A percentile compares a stretch with the other conserved stretches of the same genome.
phyloP scores from a whole-genome alignment of 2,329 filamentous ascomycete species.

The Exophiala aquamarina region DNA sequence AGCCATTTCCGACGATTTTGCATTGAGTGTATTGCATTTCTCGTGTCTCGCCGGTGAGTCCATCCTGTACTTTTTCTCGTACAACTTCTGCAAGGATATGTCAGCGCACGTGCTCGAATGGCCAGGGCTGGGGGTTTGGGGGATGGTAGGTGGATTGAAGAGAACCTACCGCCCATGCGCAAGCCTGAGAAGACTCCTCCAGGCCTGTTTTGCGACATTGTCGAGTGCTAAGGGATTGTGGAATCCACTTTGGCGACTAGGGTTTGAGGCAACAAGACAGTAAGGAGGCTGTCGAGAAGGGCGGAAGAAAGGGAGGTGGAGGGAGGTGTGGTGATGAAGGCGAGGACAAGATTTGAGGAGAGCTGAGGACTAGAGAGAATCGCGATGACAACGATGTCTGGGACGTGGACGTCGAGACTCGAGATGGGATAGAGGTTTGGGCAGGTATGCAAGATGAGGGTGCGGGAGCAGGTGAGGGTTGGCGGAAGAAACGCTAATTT shows the following conservation, averaged over 20 bases:
- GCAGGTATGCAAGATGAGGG: constrained; percentile 18
- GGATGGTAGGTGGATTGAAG: constrained; percentile 24
- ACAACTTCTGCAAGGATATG: constrained; percentile 71
- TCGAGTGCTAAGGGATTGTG: constrained; percentile 33
- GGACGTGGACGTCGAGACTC: constrained; percentile 9
- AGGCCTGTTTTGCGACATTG: constrained; percentile 88
- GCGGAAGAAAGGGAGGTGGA: constrained; percentile 18
- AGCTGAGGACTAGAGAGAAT: constrained; percentile 2
- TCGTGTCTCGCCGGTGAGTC: constrained; percentile 90
- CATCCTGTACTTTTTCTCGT: constrained; percentile 98
- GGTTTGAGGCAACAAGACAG: constrained; percentile 9
- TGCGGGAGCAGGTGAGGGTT: constrained; percentile 24
- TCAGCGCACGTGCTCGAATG: constrained; percentile 29
- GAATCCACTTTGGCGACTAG: constrained; percentile 28
- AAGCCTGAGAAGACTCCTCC: constrained; percentile 76
- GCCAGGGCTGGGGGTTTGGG: constrained; percentile 1
- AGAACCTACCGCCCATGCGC: constrained; percentile 91
- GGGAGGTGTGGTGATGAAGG: constrained; percentile 10
- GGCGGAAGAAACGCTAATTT: constrained; percentile 30
- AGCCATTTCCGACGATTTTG: constrained; percentile 99
- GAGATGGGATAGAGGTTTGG: constrained; percentile 22
- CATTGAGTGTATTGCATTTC: constrained; percentile 98
- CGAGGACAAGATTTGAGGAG: constrained; percentile 8
- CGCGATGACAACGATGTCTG: neutral
- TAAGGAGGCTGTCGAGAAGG: constrained; percentile 8